Evolutionary conservation across 345 rosid genomes (phyloP).

Genomic region (Populus deltoides): DNA sequence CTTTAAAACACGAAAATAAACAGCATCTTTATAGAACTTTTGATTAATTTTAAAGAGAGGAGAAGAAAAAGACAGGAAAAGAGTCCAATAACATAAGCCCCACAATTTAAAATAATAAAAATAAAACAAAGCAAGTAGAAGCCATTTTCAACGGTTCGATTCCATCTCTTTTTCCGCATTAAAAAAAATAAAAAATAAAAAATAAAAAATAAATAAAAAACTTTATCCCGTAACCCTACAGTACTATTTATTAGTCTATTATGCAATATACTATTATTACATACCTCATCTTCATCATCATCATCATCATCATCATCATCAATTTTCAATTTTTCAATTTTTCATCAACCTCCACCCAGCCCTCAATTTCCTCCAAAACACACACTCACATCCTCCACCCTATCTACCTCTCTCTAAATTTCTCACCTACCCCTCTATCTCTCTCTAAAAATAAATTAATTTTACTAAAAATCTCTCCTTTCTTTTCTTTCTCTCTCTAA

Average conservation of each 20-base stretch:
- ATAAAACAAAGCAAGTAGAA: background rate
- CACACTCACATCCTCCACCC: background rate
- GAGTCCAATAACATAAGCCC: background rate
- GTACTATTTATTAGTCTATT: no score
- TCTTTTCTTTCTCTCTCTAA: background rate
- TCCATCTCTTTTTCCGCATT: background rate
- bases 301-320: background rate
- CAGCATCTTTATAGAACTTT: no score
- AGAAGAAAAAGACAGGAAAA: background rate
- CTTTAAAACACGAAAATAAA: no score
- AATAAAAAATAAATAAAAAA: background rate
- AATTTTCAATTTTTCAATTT: background rate
- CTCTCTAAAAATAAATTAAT: background rate
- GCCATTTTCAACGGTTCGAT: conserved; percentile 3
- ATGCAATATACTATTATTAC: background rate
- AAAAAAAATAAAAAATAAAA: background rate
- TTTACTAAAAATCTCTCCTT: background rate
- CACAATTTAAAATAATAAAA: background rate
- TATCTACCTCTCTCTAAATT: background rate
- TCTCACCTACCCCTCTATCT: background rate
- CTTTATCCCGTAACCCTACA: background rate
- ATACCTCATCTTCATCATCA: background rate
- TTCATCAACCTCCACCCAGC: background rate
- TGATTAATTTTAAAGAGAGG: background rate
- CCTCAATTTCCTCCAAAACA: background rate